phyloP scores from a whole-genome alignment of 495 filamentous ascomycete species.

The Sporormia fimetaria region DNA sequence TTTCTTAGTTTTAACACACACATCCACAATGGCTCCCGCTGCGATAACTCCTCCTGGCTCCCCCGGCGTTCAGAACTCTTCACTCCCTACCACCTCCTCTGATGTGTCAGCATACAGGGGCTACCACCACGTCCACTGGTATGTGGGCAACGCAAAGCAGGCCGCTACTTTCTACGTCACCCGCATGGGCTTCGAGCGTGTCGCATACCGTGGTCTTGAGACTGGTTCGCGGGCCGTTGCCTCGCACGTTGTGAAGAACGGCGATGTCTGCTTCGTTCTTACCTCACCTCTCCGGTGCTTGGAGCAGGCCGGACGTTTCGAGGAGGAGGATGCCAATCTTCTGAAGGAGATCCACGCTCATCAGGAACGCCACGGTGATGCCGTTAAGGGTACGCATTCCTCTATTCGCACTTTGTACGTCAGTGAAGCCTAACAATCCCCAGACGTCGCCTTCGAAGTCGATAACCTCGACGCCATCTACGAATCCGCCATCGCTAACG shows the following conservation, averaged over 20 bases:
- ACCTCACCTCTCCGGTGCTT: conserved; percentile 60
- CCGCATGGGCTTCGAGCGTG: conserved; percentile 65
- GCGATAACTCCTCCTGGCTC: conserved; percentile 42
- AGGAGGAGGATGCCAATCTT: conserved; percentile 42
- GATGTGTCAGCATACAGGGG: conserved; percentile 47
- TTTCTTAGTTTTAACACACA: conserved; percentile 10
- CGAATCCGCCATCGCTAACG: conserved; percentile 52
- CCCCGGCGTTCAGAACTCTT: conserved; percentile 32
- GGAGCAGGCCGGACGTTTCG: conserved; percentile 41
- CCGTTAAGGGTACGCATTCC: conserved; percentile 54
- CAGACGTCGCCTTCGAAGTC: conserved; percentile 70
- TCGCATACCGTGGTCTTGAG: conserved; percentile 80
- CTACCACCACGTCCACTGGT: conserved; percentile 87
- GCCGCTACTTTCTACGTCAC: conserved; percentile 75
- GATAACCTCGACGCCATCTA: conserved; percentile 72
- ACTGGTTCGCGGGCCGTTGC: conserved; percentile 66
- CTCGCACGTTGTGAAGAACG: conserved; percentile 72
- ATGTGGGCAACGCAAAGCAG: conserved; percentile 92
- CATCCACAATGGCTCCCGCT: conserved; percentile 54
- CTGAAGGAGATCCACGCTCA: conserved; percentile 64
- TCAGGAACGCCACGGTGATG: conserved; percentile 73
- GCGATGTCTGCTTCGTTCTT: conserved; percentile 68
- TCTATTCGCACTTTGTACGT: neutral
- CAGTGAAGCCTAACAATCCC: neutral
- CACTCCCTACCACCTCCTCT: conserved; percentile 33